phyloP scores from a whole-genome alignment of 2,329 filamentous ascomycete genomes.

The Aureobasidium vineae region DNA sequence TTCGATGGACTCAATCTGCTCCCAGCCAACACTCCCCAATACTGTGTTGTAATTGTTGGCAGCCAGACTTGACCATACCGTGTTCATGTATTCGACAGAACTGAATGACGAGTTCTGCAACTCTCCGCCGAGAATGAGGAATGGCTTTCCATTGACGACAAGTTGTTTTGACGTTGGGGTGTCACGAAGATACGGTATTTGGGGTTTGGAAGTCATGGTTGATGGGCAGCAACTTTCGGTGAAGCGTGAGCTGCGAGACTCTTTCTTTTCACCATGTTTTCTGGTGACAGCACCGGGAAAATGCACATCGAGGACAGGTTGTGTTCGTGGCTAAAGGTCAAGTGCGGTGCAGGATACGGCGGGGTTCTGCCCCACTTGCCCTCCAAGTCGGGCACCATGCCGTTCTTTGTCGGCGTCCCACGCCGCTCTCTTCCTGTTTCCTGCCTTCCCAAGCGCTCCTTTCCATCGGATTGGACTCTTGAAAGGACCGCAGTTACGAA shows the following conservation, averaged over 20 bases:
- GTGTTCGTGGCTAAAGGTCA: not conserved
- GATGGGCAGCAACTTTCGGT: too few species aligned
- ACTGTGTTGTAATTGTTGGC: slow-evolving; percentile 48
- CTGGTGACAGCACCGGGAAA: not conserved
- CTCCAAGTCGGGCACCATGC: not conserved
- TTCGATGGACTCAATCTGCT: slow-evolving; percentile 49
- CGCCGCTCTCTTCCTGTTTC: not conserved
- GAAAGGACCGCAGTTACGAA: too few species aligned
- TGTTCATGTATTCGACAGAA: slow-evolving; percentile 47
- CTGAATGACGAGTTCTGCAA: slow-evolving; percentile 51
- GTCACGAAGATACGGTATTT: slow-evolving; percentile 28
- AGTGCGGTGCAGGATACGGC: too few species aligned
- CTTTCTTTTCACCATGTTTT: not conserved
- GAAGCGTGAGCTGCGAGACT: not conserved
- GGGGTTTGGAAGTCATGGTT: too few species aligned
- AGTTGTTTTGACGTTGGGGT: slow-evolving; percentile 39
- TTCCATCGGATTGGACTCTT: not conserved
- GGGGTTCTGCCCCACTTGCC: not conserved
- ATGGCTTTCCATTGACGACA: slow-evolving; percentile 47
- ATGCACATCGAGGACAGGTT: not conserved
- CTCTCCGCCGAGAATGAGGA: slow-evolving; percentile 48
- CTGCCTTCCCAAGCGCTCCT: not conserved
- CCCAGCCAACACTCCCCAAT: slow-evolving; percentile 49
- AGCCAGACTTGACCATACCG: slow-evolving; percentile 46
- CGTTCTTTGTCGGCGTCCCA: not conserved